Evolutionary conservation across 2,329 filamentous ascomycete genomes (phyloP).

Genomic region (Rutstroemia sp.): DNA sequence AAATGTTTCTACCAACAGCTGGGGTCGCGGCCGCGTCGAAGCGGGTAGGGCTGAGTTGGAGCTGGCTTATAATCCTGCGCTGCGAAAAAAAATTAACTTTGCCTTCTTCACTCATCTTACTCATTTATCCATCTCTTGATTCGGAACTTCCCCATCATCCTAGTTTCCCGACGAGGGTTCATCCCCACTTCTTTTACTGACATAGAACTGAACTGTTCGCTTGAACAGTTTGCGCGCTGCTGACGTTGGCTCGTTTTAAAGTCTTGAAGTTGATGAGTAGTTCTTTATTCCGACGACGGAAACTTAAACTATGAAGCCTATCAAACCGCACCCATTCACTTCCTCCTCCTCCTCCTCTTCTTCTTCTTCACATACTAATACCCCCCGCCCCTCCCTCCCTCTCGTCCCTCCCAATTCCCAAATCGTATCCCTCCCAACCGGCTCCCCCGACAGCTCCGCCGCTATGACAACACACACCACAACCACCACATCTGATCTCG

Average conservation of each 20-base stretch:
- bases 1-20: background rate
- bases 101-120: background rate
- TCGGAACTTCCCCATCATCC: background rate
- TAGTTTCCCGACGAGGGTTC: background rate
- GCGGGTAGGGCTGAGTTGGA: background rate
- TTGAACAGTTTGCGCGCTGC: background rate
- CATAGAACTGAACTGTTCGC: background rate
- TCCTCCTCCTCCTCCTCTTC: background rate
- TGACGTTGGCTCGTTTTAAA: background rate
- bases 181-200: background rate
- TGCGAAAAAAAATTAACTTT: background rate
- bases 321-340: background rate
- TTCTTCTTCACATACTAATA: background rate
- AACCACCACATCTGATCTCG: background rate
- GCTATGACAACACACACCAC: background rate
- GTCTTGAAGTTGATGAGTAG: background rate
- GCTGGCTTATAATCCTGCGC: background rate
- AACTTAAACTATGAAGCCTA: background rate
- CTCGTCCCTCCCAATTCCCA: no score
- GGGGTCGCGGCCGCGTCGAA: background rate
- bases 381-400: background rate
- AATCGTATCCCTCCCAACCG: no score
- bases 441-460: no score
- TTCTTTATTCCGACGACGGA: background rate
- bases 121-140: background rate